phyloP scores from a whole-genome alignment of 2,329 filamentous ascomycete genomes.

The Ampelomyces quisqualis region DNA sequence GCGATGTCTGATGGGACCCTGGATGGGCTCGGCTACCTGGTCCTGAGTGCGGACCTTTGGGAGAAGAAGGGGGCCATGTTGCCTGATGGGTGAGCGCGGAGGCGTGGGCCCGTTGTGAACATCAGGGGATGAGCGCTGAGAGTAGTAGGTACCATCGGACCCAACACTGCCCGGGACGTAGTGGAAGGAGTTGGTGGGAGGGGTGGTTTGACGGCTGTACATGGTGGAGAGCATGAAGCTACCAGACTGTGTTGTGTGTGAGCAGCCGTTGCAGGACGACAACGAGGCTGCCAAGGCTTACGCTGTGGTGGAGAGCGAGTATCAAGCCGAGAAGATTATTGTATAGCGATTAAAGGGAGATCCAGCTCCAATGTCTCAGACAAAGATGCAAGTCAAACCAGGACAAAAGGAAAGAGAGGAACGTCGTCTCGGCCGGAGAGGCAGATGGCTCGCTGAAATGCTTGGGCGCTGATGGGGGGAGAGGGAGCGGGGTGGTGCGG shows the following conservation, averaged over 20 bases:
- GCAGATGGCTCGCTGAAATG: conserved; percentile 32
- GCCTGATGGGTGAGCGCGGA: conserved; percentile 68
- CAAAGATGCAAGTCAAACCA: conserved; percentile 37
- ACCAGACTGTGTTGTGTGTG: conserved; percentile 36
- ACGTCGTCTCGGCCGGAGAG: conserved; percentile 44
- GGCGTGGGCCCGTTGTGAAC: conserved; percentile 71
- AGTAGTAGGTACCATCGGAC: conserved; percentile 62
- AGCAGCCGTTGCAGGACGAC: conserved; percentile 10
- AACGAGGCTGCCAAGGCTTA: conserved; percentile 28
- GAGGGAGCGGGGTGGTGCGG: conserved; percentile 36
- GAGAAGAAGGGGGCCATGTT: conserved; percentile 76
- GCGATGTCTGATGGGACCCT: conserved; percentile 58
- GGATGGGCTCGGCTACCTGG: conserved; percentile 66
- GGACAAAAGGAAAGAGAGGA: conserved; percentile 33
- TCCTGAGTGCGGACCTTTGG: conserved; percentile 87
- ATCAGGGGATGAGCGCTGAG: conserved; percentile 67
- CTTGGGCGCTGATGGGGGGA: conserved; percentile 20
- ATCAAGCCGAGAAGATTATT: conserved; percentile 35
- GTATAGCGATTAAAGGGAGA: conserved; percentile 45
- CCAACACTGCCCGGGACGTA: conserved; percentile 45
- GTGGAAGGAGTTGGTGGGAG: conserved; percentile 43
- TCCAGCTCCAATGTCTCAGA: conserved; percentile 49
- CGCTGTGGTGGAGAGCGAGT: conserved; percentile 27
- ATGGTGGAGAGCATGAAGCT: conserved; percentile 40
- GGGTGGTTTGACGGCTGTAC: conserved; percentile 51